These are phyloP conservation scores for Escallonia herrerae DNA, from an alignment of 129 eudicot genomes.

Conservation along the genomic window DNA sequence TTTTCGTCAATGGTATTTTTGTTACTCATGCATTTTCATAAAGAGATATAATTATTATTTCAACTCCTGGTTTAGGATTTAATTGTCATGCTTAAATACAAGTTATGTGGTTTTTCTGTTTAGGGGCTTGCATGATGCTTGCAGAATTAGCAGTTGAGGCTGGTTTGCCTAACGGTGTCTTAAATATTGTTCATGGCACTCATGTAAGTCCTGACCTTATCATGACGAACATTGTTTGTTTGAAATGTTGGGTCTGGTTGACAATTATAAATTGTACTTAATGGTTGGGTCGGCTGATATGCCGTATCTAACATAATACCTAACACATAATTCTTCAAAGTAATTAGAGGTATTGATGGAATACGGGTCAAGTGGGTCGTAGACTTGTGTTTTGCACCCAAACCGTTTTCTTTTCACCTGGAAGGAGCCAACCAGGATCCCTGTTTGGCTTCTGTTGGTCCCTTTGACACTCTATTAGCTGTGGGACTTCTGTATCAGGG, in stretches of 20 bases:
- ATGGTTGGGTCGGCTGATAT: not conserved
- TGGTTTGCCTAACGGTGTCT: slow-evolving; percentile 92
- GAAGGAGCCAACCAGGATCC: too few species aligned
- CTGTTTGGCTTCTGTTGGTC: too few species aligned
- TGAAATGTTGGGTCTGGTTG: not conserved
- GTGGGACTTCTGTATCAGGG: too few species aligned
- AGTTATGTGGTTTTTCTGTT: slow-evolving; percentile 3
- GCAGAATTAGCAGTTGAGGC: slow-evolving; percentile 99
- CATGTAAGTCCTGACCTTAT: slow-evolving; percentile 38
- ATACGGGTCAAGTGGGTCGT: too few species aligned
- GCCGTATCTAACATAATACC: too few species aligned
- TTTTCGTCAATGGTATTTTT: not conserved
- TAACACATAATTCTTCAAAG: too few species aligned
- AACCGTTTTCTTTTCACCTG: too few species aligned
- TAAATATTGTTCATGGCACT: slow-evolving; percentile 92
- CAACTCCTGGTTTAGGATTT: not conserved
- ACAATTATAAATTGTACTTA: not conserved
- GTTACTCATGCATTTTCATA: not conserved
- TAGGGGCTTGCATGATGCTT: slow-evolving; percentile 85
- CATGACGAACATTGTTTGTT: not conserved
- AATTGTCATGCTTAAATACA: not conserved
- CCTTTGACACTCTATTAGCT: too few species aligned
- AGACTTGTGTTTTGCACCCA: too few species aligned
- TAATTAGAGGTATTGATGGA: too few species aligned
- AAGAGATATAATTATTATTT: not conserved